Percentiles rank a stretch among this genome's conserved stretches.
phyloP scores from a whole-genome alignment of 2,329 filamentous ascomycete genomes.

The Xylariaceae sp. region DNA sequence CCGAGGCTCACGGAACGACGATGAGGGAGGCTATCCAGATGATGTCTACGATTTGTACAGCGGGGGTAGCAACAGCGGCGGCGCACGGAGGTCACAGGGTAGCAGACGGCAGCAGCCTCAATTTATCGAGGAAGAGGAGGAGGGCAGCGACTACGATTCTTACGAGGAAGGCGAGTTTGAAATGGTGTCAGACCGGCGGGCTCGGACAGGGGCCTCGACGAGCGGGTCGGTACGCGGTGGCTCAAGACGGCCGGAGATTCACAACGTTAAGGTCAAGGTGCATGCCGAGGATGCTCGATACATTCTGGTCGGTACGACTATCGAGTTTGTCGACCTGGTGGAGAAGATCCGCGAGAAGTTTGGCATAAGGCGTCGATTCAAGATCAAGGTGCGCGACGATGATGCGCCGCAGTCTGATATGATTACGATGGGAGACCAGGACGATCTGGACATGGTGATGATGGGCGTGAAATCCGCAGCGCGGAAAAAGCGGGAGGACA shows the following conservation, averaged over 20 bases:
- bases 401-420: slow-evolving; percentile 70
- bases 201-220: slow-evolving; percentile 42
- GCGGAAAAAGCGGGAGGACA: slow-evolving; percentile 69
- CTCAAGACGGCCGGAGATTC: slow-evolving; percentile 62
- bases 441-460: slow-evolving; percentile 88
- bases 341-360: slow-evolving; percentile 85
- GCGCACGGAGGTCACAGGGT: slow-evolving; percentile 37
- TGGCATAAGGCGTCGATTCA: slow-evolving; percentile 69
- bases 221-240: slow-evolving; percentile 48
- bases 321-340: slow-evolving; percentile 73
- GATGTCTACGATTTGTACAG: slow-evolving; percentile 66
- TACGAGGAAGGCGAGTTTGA: slow-evolving; percentile 78
- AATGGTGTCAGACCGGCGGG: slow-evolving; percentile 59
- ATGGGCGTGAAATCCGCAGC: slow-evolving; percentile 63
- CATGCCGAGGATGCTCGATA: slow-evolving; percentile 89
- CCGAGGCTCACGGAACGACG: slow-evolving; percentile 47
- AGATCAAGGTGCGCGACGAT: slow-evolving; percentile 85
- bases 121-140: slow-evolving; percentile 77
- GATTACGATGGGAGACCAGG: slow-evolving; percentile 96
- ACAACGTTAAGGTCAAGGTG: slow-evolving; percentile 85
- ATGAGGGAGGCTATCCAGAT: slow-evolving; percentile 55
- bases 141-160: slow-evolving; percentile 66
- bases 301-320: slow-evolving; percentile 72
- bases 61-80: slow-evolving; percentile 39
- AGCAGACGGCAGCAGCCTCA: slow-evolving; percentile 48